A percentile compares a stretch with the other conserved stretches of the same genome.
phyloP scores from a whole-genome alignment of 2,329 filamentous ascomycete species.

The Rosellinia necatrix region DNA sequence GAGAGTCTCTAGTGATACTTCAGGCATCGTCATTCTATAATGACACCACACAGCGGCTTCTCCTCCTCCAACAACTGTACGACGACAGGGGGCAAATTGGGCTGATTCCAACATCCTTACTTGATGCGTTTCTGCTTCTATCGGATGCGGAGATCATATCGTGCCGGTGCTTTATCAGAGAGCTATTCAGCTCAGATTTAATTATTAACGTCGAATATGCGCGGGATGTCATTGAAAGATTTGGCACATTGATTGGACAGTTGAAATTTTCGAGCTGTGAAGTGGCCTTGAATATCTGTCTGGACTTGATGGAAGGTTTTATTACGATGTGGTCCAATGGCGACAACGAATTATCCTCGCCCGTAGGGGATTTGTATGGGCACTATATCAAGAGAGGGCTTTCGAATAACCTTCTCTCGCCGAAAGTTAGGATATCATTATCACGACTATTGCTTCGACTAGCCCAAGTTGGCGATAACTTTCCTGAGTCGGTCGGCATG shows the following conservation, averaged over 20 bases:
- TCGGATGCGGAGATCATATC: constrained; percentile 59
- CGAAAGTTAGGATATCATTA: constrained; percentile 68
- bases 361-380: constrained; percentile 76
- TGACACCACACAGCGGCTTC: constrained; percentile 52
- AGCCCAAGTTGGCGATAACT: constrained; percentile 68
- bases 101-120: constrained; percentile 54
- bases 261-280: constrained; percentile 75
- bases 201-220: constrained; percentile 54
- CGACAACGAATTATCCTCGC: constrained; percentile 63
- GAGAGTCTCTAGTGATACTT: constrained; percentile 48
- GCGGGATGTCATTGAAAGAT: constrained; percentile 51
- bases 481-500: constrained; percentile 62
- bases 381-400: constrained; percentile 74
- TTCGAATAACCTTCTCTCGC: constrained; percentile 70
- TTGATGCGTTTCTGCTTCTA: constrained; percentile 55
- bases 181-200: constrained; percentile 60
- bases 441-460: constrained; percentile 72
- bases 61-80: constrained; percentile 50
- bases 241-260: constrained; percentile 57
- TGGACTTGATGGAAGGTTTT: constrained; percentile 70
- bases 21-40: constrained; percentile 53
- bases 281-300: constrained; percentile 67
- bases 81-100: constrained; percentile 52
- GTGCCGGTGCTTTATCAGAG: constrained; percentile 54
- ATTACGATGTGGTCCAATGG: constrained; percentile 66